Evolutionary conservation across 371 early-diverging fungal species (phyloP), one percentile per base, ranked within the genome.

Genomic region (Blyttiomyces sp.): DNA sequence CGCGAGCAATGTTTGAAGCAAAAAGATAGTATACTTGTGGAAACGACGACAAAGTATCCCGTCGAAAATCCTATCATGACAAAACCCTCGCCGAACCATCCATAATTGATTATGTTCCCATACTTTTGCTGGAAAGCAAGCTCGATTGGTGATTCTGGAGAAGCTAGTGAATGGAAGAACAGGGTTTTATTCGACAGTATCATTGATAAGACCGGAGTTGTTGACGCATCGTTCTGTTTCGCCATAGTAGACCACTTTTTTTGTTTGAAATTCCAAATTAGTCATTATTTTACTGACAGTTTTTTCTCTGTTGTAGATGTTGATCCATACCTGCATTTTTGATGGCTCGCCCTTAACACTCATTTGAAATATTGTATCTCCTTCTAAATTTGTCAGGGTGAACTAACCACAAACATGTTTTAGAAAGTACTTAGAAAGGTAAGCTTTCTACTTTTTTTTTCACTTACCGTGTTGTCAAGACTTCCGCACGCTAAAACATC

Each of bases 121-220:
- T 79, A 79, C 32, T 64, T 64, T 7, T 59, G 45, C 43, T 74
- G 70, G 61, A 78, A 76, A 9, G 71, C 72, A n/a, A 78, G 74
- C 54, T 78, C 79, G 30, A 78, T 61, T 13, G 79, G 74, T 16
- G 63, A 17, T 5, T 70, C 60, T 4, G 69, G 66, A 16, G 48
- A 49, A 34, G 57, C 49, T 43, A 63, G 39, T 21, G 61, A 57
- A 54, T 68, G 61, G 28, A 73, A 52, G 39, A 67, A 70, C 17
- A 78, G 35, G 9, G 63, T 68, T 51, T 70, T 71, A 26, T 57
- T 49, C 23, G 54, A 34, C 24, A 75, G 48, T 16, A 70, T 66
- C 23, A 72, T 71, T 11, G 68, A 60, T n/a, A 78, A 68, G 17
- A 68, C 68, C 3, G 63, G 33, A 0, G 51, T 33, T n/a, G 58